Base-by-base conservation (phyloP, 140 eudicot genomes). In the Stevia rebaudiana region DNA sequence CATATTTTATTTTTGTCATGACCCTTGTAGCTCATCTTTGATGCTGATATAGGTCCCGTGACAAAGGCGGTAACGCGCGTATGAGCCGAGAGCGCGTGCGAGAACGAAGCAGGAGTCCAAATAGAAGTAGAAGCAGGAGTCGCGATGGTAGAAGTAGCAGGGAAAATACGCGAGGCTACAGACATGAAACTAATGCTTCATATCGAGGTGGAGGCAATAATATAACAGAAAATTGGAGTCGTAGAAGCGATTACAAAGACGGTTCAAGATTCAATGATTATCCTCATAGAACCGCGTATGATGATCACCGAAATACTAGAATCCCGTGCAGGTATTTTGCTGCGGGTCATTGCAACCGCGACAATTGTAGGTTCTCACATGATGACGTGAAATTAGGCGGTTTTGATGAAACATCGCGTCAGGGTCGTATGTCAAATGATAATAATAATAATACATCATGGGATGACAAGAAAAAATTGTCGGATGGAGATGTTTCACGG, bases 361-460 rank as follows among this genome's bases (percentile, higher is more conserved):
- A 78, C 57, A 73, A 84, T 70, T 89, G 97, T 75, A 81, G 64
- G 61, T 86, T 83, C 68, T 86, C 85, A 69, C 97, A 89, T 77
- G 86, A 79, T 72, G 79, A 71, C 30, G 55, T 71, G 69, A 61
- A 61, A 61, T 18, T 55, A 35, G 41, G 43, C 35, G 48, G 71
- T 72, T 62, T 51, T 41, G 22, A 63, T 42, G 58, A 40, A 37
- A 72, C 55, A 49, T 39, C 63, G 37, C 70, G 11, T 33, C 52
- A 61, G 42, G 42, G 33, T 15, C 75, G 59, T 70, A 59, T 43
- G 19, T 33, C 61, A 22, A 23, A 51, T 71, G 76, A 71, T 24
- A 25, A 48, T 16, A 11, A 71, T 24, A 25, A 48, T 16, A 11
- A 16, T 24, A 24, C 59, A 28, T 9, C 56, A 64, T 64, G 70